Evolutionary conservation across 2,329 filamentous ascomycete species (phyloP).

Genomic region (Colletotrichum endophyticum): DNA sequence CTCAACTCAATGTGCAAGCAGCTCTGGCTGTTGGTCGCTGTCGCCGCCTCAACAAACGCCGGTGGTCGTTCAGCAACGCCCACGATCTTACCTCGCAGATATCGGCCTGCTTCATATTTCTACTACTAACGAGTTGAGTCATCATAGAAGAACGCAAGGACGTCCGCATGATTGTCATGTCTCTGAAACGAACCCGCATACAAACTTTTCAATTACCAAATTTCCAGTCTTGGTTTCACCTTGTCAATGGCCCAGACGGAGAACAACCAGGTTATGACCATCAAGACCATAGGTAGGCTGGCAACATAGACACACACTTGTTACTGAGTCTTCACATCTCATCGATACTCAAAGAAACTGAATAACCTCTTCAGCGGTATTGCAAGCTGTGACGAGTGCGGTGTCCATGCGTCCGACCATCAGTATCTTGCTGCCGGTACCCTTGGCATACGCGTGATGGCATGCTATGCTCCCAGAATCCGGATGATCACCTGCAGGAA

Average conservation of each 20-base stretch:
- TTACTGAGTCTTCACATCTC: neutral
- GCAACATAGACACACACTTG: neutral
- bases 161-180: neutral
- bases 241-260: neutral
- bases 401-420: neutral
- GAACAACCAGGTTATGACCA: neutral
- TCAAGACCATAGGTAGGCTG: neutral
- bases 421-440: neutral
- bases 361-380: neutral
- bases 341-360: neutral
- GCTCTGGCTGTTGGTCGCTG: neutral
- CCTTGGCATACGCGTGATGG: neutral
- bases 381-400: neutral
- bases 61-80: neutral
- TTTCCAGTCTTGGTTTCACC: neutral
- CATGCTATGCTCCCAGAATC: neutral
- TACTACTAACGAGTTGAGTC: neutral
- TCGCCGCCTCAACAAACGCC: neutral
- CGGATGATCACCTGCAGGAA: neutral
- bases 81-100: neutral
- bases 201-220: neutral
- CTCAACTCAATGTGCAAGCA: neutral
- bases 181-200: neutral
- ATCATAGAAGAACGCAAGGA: neutral
- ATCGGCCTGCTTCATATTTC: neutral